Base-by-base conservation (phyloP, 306 rosid genomes). In the Cicer bijugum region DNA sequence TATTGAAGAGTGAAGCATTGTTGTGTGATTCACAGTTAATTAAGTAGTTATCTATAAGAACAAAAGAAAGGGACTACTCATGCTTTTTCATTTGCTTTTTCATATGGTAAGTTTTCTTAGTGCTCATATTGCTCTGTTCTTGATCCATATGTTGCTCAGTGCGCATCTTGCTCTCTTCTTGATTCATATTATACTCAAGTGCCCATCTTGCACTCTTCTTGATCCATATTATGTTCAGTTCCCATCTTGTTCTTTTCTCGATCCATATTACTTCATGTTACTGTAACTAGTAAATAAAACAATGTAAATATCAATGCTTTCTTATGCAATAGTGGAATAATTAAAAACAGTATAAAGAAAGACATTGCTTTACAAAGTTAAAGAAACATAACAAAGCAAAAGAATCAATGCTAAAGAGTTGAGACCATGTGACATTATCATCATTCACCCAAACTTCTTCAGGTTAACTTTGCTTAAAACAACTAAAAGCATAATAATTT, bases 1-100 rank as follows among this genome's bases (percentile, higher is more conserved):
- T 79, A 78, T 81, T 84, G 82, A 81, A 81, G 80, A 76, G 69
- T 6, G 93, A 75, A 73, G 70, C 70, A 83, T 90, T 92, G 83
- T 52, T 73, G 69, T 79, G 60, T 33, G 97, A 86, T 75, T 97
- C 97, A 78, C 96, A 91, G 82, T 78, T 95, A 84, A 95, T 73
- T 7, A 95, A 92, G 74, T 81, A 88, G 79, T 88, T 87, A 48
- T 95, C 97, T 42, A 37, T 20, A 50, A 97, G 97, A 80, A 78
- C 79, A 83, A 95, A 90, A 28, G 86, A 78, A 75, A 80, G 77
- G 50, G 2, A n/a, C n/a, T n/a, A n/a, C n/a, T n/a, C n/a, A n/a
- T n/a, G n/a, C 19, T 76, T 67, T 51, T n/a, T 16, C 58, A 33
- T 70, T 69, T 38, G 67, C 72, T 61, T 71, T 56, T 74, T n/a